These are phyloP conservation scores for Blakeslea trispora DNA, from an alignment of 371 early-diverging fungal genomes.

Conservation along the genomic window DNA sequence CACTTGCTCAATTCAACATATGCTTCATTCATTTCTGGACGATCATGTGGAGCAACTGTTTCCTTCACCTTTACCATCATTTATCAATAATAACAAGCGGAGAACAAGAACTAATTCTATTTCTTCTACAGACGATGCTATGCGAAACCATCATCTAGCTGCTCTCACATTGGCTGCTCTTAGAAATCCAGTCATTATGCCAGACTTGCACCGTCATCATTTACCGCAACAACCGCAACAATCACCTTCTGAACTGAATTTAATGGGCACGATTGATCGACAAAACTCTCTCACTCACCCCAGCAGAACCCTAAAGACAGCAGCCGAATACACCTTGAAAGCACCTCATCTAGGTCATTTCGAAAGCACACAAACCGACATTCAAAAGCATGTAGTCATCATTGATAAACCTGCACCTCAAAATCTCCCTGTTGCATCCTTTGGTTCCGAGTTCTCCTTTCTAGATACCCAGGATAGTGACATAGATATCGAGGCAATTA, in stretches of 20 bases:
- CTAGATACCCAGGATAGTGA: not conserved
- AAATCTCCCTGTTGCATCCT: not conserved
- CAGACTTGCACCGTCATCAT: not conserved
- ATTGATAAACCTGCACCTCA: not conserved
- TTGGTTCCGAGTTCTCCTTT: not conserved
- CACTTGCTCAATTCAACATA: constrained; percentile 79
- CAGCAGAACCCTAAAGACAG: not conserved
- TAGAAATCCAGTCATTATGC: not conserved
- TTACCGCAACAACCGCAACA: not conserved
- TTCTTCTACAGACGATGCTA: not conserved
- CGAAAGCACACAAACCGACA: not conserved
- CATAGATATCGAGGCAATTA: not conserved
- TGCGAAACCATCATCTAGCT: constrained; percentile 21
- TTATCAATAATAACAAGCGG: not conserved
- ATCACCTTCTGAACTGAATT: not conserved
- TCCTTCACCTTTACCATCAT: constrained; percentile 66
- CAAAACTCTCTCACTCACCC: not conserved
- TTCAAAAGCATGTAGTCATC: not conserved
- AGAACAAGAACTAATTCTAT: not conserved
- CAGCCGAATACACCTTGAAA: not conserved
- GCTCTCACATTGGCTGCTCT: constrained; percentile 27
- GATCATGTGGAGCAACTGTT: constrained; percentile 74
- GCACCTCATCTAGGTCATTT: not conserved
- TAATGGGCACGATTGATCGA: not conserved
- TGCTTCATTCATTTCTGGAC: constrained; percentile 74